Conservation (phyloP, 2,329 filamentous ascomycete genomes). For the Calcarisporium arbuscula region DNA sequence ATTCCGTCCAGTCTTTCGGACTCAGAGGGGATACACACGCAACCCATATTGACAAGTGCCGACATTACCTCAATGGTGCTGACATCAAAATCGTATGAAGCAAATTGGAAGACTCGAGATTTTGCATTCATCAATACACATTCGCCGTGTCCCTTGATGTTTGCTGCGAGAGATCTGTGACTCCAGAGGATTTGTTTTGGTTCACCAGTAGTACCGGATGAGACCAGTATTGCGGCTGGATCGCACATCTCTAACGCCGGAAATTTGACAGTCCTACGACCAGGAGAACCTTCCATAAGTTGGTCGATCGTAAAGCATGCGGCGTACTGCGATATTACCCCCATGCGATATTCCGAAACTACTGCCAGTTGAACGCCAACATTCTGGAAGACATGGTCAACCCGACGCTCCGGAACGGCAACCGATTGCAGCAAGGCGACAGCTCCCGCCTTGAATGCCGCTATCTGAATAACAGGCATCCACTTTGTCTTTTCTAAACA, state of each 20-base stretch:
- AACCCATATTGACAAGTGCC: constrained; percentile 1
- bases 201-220: constrained; percentile 6
- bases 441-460: constrained; percentile 5
- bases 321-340: background rate
- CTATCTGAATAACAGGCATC: constrained; percentile 1
- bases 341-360: constrained; percentile 2
- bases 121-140: background rate
- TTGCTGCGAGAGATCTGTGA: constrained; percentile 1
- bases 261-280: background rate
- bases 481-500: constrained; percentile 6
- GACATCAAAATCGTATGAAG: constrained; percentile 6
- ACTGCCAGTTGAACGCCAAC: constrained; percentile 2
- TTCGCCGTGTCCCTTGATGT: constrained; percentile 1
- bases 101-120: constrained; percentile 4
- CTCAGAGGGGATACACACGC: constrained; percentile 6
- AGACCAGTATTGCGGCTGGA: constrained; percentile 5
- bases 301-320: background rate
- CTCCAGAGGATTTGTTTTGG: constrained; percentile 7
- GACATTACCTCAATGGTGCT: constrained; percentile 3
- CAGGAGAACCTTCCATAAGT: background rate
- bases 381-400: constrained; percentile 2
- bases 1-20: background rate
- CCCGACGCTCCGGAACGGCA: constrained; percentile 2
- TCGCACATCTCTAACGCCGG: constrained; percentile 1
- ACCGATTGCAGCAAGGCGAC: constrained; percentile 3